Base-by-base conservation (phyloP, 2,329 filamentous ascomycete species). In the Furcasterigmium furcatum region DNA sequence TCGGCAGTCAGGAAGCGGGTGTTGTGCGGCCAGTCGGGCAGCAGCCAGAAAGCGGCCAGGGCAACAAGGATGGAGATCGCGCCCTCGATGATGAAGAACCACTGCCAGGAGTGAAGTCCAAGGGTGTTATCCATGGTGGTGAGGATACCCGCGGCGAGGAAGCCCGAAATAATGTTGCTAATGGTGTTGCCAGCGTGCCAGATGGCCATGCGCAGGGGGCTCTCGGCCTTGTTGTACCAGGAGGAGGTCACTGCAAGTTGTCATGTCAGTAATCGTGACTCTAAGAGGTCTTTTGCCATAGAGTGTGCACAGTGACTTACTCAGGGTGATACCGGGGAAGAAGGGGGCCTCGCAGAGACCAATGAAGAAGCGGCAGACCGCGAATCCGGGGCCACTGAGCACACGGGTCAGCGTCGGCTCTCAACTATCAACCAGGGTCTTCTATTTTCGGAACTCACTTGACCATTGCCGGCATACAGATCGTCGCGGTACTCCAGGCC, bases 261-360 rank as follows among this genome's bases (percentile, higher is more conserved):
- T 4, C n/a, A 2, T 10, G 14, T 39, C 22, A 38, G 24, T n/a
- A 38, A 14, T 5, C 22, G n/a, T 18, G 20, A 35, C 4, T 6
- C 18, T 20, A 21, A 21, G 9, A 1, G 3, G 27, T 9, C n/a
- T n/a, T n/a, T n/a, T n/a, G n/a, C n/a, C n/a, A n/a, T n/a, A n/a
- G n/a, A n/a, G n/a, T n/a, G n/a, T n/a, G n/a, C n/a, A n/a, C n/a
- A n/a, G n/a, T n/a, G n/a, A 45, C 52, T 50, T 49, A 58, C 54
- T 66, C 24, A 74, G 68, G 5, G 74, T 63, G 1, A 71, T 67
- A 14, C 73, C 74, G 1, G 74, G 73, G 39, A 74, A 68, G 57
- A 75, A 76, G 3, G 59, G 59, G 4, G 58, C 60, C 44, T 64
- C 59, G 14, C 53, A 49, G 10, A 61, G 45, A 2, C 61, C 61